A percentile compares a stretch with the other conserved stretches of the same genome.
Evolutionary conservation across 345 rosid genomes (phyloP).

Genomic region (Angophora floribunda): DNA sequence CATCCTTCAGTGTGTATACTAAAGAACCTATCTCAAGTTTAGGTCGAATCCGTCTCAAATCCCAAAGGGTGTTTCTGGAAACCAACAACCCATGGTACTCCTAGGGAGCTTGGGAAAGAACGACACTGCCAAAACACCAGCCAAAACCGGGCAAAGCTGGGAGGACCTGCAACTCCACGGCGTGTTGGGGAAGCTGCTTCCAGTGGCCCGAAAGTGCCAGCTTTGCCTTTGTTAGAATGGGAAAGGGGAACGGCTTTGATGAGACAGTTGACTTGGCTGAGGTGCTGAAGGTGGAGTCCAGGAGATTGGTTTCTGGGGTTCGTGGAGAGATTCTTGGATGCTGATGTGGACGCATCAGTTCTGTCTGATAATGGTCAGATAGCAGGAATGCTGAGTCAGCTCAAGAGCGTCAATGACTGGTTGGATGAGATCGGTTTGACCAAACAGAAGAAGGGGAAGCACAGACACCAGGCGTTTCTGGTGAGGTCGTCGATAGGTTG

Average conservation of each 20-base stretch:
- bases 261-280: conserved; percentile 75
- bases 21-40: conserved; percentile 19
- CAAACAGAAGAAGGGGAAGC: conserved; percentile 54
- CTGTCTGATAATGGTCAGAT: conserved; percentile 75
- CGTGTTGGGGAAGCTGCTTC: conserved; percentile 36
- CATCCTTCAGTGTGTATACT: conserved; percentile 59
- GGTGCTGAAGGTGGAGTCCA: conserved; percentile 57
- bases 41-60: conserved; percentile 14
- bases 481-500: conserved; percentile 57
- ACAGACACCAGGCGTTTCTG: conserved; percentile 37
- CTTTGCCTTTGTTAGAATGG: conserved; percentile 39
- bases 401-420: conserved; percentile 96
- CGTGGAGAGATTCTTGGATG: conserved; percentile 85
- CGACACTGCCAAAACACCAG: conserved; percentile 30
- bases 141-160: conserved; percentile 55
- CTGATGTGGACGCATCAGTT: conserved; percentile 45
- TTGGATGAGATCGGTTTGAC: conserved; percentile 55
- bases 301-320: conserved; percentile 91
- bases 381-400: conserved; percentile 87
- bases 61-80: conserved; percentile 19
- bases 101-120: conserved; percentile 39
- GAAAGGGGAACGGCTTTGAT: conserved; percentile 44
- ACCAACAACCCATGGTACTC: conserved; percentile 39
- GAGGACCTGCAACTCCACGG: conserved; percentile 60
- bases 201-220: conserved; percentile 30